Conservation (phyloP, 495 filamentous ascomycete species). For the Parachaetomium inaequale region DNA sequence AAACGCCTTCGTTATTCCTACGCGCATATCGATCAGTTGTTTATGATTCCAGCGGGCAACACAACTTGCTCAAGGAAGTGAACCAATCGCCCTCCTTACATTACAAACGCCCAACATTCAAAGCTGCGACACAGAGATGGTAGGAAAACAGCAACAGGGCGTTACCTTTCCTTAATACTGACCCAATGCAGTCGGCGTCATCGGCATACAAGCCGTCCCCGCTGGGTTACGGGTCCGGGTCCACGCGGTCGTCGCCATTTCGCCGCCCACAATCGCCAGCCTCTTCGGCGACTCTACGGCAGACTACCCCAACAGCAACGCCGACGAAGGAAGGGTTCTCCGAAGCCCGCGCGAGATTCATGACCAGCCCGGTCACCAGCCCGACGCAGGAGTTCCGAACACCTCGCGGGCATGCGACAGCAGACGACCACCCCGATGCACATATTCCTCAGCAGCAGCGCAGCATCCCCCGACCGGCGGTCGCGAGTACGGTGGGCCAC, state of each 20-base stretch:
- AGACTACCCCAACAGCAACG: conserved; percentile 46
- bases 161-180: background rate
- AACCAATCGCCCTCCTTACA: background rate
- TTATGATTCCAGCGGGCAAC: background rate
- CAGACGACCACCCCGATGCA: conserved; percentile 21
- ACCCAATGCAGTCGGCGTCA: conserved; percentile 43
- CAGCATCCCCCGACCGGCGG: conserved; percentile 8
- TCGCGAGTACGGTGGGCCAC: conserved; percentile 13
- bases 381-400: conserved; percentile 31
- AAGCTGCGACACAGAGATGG: background rate
- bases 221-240: conserved; percentile 49
- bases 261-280: conserved; percentile 58
- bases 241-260: conserved; percentile 72
- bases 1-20: too few species aligned
- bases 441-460: conserved; percentile 25
- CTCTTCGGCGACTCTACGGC: conserved; percentile 46
- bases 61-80: background rate
- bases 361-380: conserved; percentile 30
- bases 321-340: conserved; percentile 39
- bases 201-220: conserved; percentile 60
- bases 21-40: too few species aligned
- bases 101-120: background rate
- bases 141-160: background rate
- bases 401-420: conserved; percentile 28
- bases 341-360: conserved; percentile 41